Conservation (phyloP, 169 alveolate genomes). For the Cryptosporidium parvum region DNA sequence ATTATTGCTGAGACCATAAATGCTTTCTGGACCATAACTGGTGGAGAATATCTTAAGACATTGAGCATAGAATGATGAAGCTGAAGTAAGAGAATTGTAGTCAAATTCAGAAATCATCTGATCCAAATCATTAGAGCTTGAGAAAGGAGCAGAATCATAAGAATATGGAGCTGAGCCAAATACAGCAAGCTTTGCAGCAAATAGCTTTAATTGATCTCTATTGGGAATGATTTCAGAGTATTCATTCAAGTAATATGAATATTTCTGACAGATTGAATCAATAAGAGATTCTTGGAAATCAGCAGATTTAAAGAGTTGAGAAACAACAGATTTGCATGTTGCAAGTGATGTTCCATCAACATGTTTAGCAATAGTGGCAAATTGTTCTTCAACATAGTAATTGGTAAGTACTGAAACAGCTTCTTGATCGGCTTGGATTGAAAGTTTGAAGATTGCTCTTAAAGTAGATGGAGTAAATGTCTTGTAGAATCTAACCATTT, state of each 20-base stretch:
- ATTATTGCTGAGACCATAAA: conserved; percentile 50
- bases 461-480: conserved; percentile 62
- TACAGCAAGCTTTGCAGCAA: conserved; percentile 66
- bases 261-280: conserved; percentile 26
- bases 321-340: conserved; percentile 47
- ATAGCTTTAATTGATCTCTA: neutral
- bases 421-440: conserved; percentile 58
- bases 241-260: neutral
- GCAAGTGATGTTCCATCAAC: conserved; percentile 22
- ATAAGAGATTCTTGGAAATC: conserved; percentile 50
- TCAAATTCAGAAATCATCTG: conserved; percentile 63
- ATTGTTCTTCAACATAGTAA: conserved; percentile 70
- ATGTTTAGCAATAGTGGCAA: conserved; percentile 20
- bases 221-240: conserved; percentile 3
- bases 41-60: conserved; percentile 35
- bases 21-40: conserved; percentile 66
- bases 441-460: conserved; percentile 54
- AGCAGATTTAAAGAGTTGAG: conserved; percentile 62
- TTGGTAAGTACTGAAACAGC: conserved; percentile 47
- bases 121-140: conserved; percentile 48
- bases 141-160: conserved; percentile 56
- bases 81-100: conserved; percentile 28
- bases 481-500: conserved; percentile 58
- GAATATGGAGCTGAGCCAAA: conserved; percentile 59
- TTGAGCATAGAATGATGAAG: conserved; percentile 50